Evolutionary conservation across 306 rosid species (phyloP), one percentile per base, ranked within the genome.

Genomic region (Vicia sativa): DNA sequence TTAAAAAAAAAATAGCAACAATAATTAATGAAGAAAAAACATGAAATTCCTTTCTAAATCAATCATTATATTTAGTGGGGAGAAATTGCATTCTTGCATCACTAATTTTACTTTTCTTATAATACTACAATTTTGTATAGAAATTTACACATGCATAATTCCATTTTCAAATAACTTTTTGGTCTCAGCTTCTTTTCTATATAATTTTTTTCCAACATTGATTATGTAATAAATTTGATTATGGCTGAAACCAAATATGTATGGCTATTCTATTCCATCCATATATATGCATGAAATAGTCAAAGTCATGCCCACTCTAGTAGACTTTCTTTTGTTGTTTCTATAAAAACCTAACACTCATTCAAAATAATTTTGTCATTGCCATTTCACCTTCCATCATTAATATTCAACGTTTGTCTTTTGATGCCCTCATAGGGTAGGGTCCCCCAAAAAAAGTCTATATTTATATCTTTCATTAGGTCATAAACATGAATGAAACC

Each of bases 241-340:
- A 55, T 26, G 39, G 62, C 5, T 3, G 0, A 26, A 26, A 26
- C 11, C 15, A 37, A 60, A 11, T 45, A 14, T 19, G 14, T 21
- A 35, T 5, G 26, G 9, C 11, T 37, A 10, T 37, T 59, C 46
- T 4, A 10, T 18, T 37, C 46, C 46, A 60, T 35, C 11, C 42
- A 38, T 19, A 60, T 16, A 60, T 59, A 60, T 37, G 60, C 37
- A 21, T 35, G 25, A 16, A 62, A 57, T 70, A 71, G 84, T 86
- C 92, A 86, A 82, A 64, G 28, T 74, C 61, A 55, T 80, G 85
- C 85, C 86, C 72, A 73, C 80, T 48, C 73, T 41, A 14, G 26
- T 74, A 13, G 88, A 86, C 96, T 84, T 79, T 74, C 21, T 14
- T 25, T 23, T 23, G 12, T 6, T 59, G 71, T 49, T 73, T 53